These are phyloP conservation scores for Sphenostylis stenocarpa DNA, from an alignment of 306 rosid genomes.

Conservation along the genomic window DNA sequence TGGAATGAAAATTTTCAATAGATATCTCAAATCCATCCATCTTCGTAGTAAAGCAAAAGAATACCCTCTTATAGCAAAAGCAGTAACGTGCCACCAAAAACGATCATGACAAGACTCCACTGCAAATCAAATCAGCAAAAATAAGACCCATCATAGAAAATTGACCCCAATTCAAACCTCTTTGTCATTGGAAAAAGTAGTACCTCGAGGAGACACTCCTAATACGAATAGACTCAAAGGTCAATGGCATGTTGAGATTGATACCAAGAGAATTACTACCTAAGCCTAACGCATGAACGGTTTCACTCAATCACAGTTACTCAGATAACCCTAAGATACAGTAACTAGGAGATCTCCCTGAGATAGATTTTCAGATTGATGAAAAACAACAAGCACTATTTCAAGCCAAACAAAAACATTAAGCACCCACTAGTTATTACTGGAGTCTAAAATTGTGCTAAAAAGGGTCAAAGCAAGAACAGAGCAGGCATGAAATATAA, in stretches of 20 bases:
- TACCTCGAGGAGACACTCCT: background rate
- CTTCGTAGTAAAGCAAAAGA: conserved; percentile 51
- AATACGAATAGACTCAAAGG: background rate
- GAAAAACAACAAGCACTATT: background rate
- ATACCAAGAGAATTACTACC: background rate
- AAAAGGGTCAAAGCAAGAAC: background rate
- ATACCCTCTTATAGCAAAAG: conserved; percentile 26
- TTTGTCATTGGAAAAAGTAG: background rate
- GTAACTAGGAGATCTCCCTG: background rate
- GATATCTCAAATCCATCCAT: conserved; percentile 33
- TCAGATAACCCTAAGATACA: background rate
- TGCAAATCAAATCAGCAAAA: conserved; percentile 18
- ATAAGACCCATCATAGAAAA: conserved; percentile 2
- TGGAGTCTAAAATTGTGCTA: background rate
- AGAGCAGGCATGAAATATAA: conserved; percentile 15
- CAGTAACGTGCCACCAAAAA: conserved; percentile 41
- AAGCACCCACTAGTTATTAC: background rate
- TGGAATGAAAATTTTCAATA: conserved; percentile 15
- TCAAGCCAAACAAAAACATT: background rate
- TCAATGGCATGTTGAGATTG: background rate
- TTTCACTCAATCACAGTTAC: background rate
- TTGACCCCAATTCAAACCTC: background rate
- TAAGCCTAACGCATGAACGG: background rate
- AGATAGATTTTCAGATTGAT: background rate
- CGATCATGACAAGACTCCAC: conserved; percentile 36